Evolutionary conservation across 106 monocot species (phyloP), one percentile per base, ranked within the genome.

Genomic region (Dendrobium catenatum): DNA sequence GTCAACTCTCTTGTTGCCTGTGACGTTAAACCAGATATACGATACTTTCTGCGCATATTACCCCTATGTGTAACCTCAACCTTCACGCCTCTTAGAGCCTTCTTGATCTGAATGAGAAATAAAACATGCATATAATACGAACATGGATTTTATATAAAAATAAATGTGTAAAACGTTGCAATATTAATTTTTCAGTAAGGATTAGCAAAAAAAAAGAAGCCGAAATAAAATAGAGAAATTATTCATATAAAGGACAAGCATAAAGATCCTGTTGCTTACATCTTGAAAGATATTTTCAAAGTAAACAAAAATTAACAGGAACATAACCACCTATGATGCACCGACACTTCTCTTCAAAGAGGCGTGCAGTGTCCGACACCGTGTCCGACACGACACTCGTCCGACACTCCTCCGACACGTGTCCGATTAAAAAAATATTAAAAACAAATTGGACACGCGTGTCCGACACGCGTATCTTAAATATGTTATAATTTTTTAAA

Each of bases 31-130:
- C 88, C 88, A 84, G 85, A 87, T 70, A 90, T 90, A 1, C 88
- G 86, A 33, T 90, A 90, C 61, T 93, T 93, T 37, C 93, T 83
- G 20, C 85, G 86, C 88, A 93, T 90, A 80, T 87, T 88, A 2
- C 90, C 90, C 33, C 88, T 81, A 75, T 93, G 90, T 41, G 93
- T 93, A 19, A 93, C 93, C 78, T 93, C 93, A 81, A 93, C 85
- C 77, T 90, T 93, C 10, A 93, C 85, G 40, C 90, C 93, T 78
- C 88, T 81, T 82, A 93, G 88, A 78, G 88, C 93, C 78, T 82
- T 93, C 77, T 93, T 93, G 33, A 93, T 88, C 90, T 93, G 85
- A 19, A 44, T 44, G 19, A 16, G 16, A 42, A 74, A 18, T 37
- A 37, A 74, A 44, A 31, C 33, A 70, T 4, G 70, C 70, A 70